These are phyloP conservation scores for Aureobasidium pullulans DNA, from an alignment of 2,329 filamentous ascomycete genomes.

Conservation along the genomic window DNA sequence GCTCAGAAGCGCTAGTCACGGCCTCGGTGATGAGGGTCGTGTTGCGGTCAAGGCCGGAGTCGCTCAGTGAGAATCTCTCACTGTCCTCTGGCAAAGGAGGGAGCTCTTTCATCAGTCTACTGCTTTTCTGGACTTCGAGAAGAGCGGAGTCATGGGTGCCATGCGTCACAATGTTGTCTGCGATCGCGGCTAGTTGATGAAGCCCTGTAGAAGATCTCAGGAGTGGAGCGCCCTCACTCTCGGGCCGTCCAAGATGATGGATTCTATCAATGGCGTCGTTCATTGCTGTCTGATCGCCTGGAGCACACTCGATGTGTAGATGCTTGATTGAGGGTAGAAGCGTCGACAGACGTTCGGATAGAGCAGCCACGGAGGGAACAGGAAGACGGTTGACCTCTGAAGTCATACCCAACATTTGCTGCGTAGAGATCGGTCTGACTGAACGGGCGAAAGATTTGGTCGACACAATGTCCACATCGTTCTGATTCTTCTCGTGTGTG, in stretches of 20 bases:
- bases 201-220: conserved; percentile 30
- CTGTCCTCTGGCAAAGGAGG: conserved; percentile 25
- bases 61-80: conserved; percentile 12
- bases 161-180: conserved; percentile 30
- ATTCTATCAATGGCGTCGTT: conserved; percentile 32
- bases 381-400: conserved; percentile 38
- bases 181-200: conserved; percentile 29
- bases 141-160: conserved; percentile 29
- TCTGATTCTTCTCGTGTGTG: background rate
- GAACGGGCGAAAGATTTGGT: background rate
- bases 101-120: conserved; percentile 28
- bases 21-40: conserved; percentile 3
- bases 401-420: conserved; percentile 34
- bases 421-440: conserved; percentile 30
- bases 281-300: conserved; percentile 29
- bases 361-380: conserved; percentile 38
- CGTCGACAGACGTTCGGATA: conserved; percentile 40
- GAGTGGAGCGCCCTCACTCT: conserved; percentile 18
- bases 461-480: conserved; percentile 4
- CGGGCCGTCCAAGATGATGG: conserved; percentile 21
- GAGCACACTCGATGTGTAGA: conserved; percentile 30
- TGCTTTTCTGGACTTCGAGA: conserved; percentile 15
- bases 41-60: conserved; percentile 9
- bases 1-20: background rate
- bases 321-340: conserved; percentile 37